Conservation (phyloP, 2,329 filamentous ascomycete species). For the Fusarium sp. region DNA sequence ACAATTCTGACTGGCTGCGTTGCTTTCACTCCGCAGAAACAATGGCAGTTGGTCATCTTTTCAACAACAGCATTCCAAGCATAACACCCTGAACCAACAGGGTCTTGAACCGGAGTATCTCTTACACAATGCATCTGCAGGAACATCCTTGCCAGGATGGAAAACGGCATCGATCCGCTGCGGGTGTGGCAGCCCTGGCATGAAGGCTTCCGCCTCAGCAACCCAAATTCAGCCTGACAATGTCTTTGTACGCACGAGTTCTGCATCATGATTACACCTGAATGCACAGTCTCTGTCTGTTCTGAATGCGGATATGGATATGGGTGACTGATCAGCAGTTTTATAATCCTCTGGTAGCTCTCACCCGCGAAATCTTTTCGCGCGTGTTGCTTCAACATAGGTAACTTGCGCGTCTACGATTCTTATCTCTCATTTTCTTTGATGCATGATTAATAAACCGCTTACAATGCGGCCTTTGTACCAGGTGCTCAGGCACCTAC, state of each 20-base stretch:
- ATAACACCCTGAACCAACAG: conserved; percentile 4
- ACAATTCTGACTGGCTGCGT: not conserved
- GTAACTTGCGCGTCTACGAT: not conserved
- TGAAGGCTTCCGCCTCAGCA: conserved; percentile 35
- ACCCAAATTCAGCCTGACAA: conserved; percentile 35
- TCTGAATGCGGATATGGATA: conserved; percentile 32
- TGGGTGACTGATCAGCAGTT: not conserved
- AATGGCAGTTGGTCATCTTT: not conserved
- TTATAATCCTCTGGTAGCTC: conserved; percentile 26
- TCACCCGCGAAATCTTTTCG: not conserved
- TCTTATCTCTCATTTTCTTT: conserved; percentile 6
- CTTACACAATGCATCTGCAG: conserved; percentile 6
- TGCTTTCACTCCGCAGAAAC: not conserved
- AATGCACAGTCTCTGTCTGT: not conserved
- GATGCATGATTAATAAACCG: not conserved
- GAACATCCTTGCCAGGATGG: conserved; percentile 7
- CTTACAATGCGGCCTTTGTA: conserved; percentile 27
- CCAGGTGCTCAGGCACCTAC: conserved; percentile 13
- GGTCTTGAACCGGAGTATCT: not conserved
- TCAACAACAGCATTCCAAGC: conserved; percentile 28
- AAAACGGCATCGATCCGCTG: conserved; percentile 17
- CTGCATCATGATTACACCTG: not conserved
- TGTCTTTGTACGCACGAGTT: conserved; percentile 7
- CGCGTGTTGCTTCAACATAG: not conserved
- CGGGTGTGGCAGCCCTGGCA: conserved; percentile 13